Conservation (phyloP, 164 flowering plant genomes). For the Piper longum region DNA sequence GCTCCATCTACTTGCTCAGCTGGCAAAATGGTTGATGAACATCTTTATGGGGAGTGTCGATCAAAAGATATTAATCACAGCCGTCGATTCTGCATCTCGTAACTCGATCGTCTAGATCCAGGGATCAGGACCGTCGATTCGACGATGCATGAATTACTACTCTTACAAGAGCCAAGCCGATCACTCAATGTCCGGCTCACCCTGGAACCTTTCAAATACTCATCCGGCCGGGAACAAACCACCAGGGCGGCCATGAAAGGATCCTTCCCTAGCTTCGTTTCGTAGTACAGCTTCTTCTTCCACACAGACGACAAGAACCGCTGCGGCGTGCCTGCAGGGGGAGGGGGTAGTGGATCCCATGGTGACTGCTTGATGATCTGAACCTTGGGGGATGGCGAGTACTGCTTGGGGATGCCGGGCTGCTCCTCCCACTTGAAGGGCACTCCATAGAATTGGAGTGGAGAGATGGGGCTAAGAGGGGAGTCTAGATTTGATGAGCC, state of each 20-base stretch:
- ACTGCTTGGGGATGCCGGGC: constrained; percentile 3
- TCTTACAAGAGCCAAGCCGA: constrained; percentile 2
- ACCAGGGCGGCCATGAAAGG: constrained; percentile 2
- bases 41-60: no score
- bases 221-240: constrained; percentile 1
- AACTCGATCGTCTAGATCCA: constrained; percentile 1
- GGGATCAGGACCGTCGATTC: constrained; percentile 2
- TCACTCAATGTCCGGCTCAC: background rate
- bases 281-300: constrained; percentile 1
- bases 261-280: background rate
- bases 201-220: constrained; percentile 1
- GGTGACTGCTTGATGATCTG: background rate
- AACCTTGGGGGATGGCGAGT: background rate
- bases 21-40: background rate
- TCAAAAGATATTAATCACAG: background rate
- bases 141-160: background rate
- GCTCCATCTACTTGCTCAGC: background rate
- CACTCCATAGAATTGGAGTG: constrained; percentile 1
- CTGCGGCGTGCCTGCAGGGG: constrained; percentile 1
- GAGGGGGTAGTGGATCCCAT: background rate
- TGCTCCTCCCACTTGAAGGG: constrained; percentile 4
- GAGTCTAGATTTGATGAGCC: background rate
- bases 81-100: constrained; percentile 3
- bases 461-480: background rate
- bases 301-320: background rate